Base-by-base conservation (phyloP, 768 basidiomycete genomes). In the Crassisporium funariophilum region DNA sequence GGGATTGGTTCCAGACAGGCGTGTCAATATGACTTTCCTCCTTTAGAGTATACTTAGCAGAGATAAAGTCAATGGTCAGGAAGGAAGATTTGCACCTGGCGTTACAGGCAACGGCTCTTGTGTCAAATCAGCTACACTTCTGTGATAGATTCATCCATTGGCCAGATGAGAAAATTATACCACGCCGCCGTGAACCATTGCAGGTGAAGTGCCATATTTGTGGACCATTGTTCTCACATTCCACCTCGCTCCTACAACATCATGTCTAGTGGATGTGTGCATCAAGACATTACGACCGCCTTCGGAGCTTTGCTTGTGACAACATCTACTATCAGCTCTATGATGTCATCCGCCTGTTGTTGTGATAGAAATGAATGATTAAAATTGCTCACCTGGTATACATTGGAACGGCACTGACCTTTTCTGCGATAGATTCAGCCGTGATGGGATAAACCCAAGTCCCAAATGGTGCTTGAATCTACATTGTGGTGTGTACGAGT, bases 121-220 rank as follows among this genome's bases (percentile, higher is more conserved):
- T n/a, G n/a, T n/a, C n/a, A n/a, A 62, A 0, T 77, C 75, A 27
- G 66, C 54, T 9, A 50, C 60, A 68, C 66, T 44, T 36, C 74
- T 50, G 7, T 55, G 53, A 54, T 83, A 86, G 0, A 84, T 67
- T 72, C 81, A 65, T 1, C 74, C 73, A 57, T 82, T 78, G 9
- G 44, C 39, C 19, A 70, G 64, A 57, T 82, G 67, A 7, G 82
- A 81, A 59, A 84, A 87, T 62, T 80, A 80, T 4, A 77, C 59
- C 8, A 65, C 61, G 4, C 71, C 74, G 20, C 65, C 69, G 43
- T 75, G 62, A 0, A 77, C 78, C n/a, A 74, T 67, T 1, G 78
- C 79, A 3, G 80, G 66, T 2, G 71, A 77, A n/a, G 86, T 86
- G 0, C 86, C 85, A 39, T 86, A 87, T 59, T 86, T 84, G n/a